Base-by-base conservation (phyloP, 306 rosid genomes). In the Canavalia gladiata region DNA sequence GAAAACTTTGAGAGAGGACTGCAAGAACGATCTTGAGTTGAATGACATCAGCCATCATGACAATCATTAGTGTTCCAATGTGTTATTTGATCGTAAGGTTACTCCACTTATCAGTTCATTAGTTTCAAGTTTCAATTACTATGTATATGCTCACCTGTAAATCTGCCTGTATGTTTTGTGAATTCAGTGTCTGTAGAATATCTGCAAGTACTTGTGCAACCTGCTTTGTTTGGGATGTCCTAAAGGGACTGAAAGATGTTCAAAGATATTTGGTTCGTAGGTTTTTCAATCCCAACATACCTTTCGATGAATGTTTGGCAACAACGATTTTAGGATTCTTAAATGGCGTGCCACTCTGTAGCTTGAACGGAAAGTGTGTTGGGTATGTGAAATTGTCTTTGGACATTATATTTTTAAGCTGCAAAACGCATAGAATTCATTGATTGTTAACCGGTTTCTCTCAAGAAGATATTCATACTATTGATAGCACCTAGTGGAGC, bases 1-100 rank as follows among this genome's bases (percentile, higher is more conserved):
- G 4, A 91, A 87, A 89, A 88, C 87, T 11, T 65, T 95, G 90
- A 93, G 96, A 84, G 96, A 93, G 83, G 82, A 70, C 78, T 95
- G 97, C 98, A 93, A 91, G 89, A 84, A 45, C 59, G 92, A 88
- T 71, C 87, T 93, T 72, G 98, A 85, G 85, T 84, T 37, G 81
- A 77, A 83, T 55, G 80, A 86, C 34, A 87, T 76, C 76, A 77
- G 52, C 86, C 84, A 84, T 65, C 68, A 68, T 49, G 90, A 86
- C 75, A 84, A 84, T 76, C 89, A 72, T 8, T 91, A 91, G 85
- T 39, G 37, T 52, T 68, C 50, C 34, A 37, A 65, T 86, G 46
- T 28, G 68, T 68, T 64, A 77, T 81, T 30, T 72, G 49, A 47
- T 78, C 79, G 85, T 84, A 83, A 90, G 87, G 35, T 86, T 83